Evolutionary conservation across 2,329 filamentous ascomycete genomes (phyloP).

Genomic region (Leptographium flavum): DNA sequence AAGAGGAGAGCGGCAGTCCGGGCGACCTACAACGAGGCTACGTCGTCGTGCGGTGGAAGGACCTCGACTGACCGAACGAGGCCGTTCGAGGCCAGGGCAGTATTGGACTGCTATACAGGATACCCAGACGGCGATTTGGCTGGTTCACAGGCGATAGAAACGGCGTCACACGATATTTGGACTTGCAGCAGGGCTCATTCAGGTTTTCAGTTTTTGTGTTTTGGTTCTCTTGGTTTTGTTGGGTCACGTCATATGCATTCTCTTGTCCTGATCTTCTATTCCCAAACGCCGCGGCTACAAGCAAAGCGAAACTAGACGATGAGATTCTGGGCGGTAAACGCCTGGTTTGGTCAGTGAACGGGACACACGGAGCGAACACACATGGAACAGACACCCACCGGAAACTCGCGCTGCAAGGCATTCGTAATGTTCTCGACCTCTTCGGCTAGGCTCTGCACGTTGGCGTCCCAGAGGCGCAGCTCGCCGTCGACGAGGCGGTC

Average conservation of each 20-base stretch:
- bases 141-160: too few species aligned
- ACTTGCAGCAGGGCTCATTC: too few species aligned
- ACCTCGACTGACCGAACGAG: constrained; percentile 30
- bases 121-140: not conserved
- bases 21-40: constrained; percentile 35
- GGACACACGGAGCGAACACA: not conserved
- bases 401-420: constrained; percentile 66
- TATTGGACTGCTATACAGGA: not conserved
- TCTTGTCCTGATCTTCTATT: too few species aligned
- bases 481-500: constrained; percentile 51
- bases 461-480: constrained; percentile 76
- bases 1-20: constrained; percentile 36
- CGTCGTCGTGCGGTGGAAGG: constrained; percentile 35
- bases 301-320: constrained; percentile 19
- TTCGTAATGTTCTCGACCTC: constrained; percentile 71
- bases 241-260: too few species aligned
- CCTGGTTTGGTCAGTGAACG: constrained; percentile 19
- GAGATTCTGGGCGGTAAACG: constrained; percentile 42
- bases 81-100: not conserved
- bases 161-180: too few species aligned
- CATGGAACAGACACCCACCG: constrained; percentile 27
- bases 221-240: too few species aligned
- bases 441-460: constrained; percentile 73
- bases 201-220: too few species aligned
- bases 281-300: not conserved